Percentiles rank a stretch among this genome's conserved stretches.
phyloP scores from a whole-genome alignment of 331 rosid genomes.

The Cydonia oblonga region DNA sequence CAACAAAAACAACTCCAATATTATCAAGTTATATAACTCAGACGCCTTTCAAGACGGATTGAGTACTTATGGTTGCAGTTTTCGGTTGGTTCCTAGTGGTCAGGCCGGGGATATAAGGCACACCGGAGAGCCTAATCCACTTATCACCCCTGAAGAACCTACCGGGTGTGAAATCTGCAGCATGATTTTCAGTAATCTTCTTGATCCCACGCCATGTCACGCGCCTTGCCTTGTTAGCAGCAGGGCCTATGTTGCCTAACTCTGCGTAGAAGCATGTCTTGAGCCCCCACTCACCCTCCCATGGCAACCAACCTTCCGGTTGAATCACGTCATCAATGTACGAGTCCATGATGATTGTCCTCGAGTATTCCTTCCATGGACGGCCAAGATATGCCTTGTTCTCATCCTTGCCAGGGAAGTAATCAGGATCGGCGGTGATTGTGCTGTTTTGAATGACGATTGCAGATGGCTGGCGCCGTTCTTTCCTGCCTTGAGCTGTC shows the following conservation, averaged over 20 bases:
- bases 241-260: conserved; percentile 35
- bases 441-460: conserved; percentile 39
- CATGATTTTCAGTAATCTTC: conserved; percentile 11
- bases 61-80: neutral
- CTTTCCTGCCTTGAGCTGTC: conserved; percentile 69
- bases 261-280: conserved; percentile 41
- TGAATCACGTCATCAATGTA: conserved; percentile 44
- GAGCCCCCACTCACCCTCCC: conserved; percentile 24
- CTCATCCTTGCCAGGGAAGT: conserved; percentile 21
- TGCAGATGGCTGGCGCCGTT: conserved; percentile 42
- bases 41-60: neutral
- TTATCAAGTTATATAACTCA: neutral
- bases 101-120: conserved; percentile 29
- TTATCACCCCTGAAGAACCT: conserved; percentile 24
- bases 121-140: conserved; percentile 33
- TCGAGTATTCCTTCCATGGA: conserved; percentile 60
- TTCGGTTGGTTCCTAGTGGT: neutral
- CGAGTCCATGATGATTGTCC: conserved; percentile 46
- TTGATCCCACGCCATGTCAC: conserved; percentile 47
- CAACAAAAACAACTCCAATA: neutral
- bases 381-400: conserved; percentile 40
- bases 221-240: conserved; percentile 18
- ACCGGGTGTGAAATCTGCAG: conserved; percentile 9
- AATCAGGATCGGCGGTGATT: conserved; percentile 24
- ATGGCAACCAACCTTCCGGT: conserved; percentile 48